Conservation (phyloP, 441 rosid genomes). For the Gossypium schwendimanii region DNA sequence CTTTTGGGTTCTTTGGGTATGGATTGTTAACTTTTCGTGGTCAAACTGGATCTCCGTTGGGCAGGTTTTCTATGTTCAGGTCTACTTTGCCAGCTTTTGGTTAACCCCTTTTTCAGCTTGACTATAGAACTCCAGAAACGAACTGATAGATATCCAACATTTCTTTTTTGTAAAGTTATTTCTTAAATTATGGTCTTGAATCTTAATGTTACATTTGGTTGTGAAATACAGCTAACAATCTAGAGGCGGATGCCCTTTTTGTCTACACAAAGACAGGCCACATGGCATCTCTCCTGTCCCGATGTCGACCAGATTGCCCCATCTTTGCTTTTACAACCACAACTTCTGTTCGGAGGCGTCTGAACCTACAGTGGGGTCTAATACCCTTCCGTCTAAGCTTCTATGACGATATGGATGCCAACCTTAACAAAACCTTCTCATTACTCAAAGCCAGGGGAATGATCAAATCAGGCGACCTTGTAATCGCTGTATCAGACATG, state of each 20-base stretch:
- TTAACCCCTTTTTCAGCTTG: not conserved
- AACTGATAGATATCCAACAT: not conserved
- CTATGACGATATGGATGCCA: slow-evolving; percentile 88
- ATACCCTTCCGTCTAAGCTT: slow-evolving; percentile 90
- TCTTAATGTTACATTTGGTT: slow-evolving; percentile 7
- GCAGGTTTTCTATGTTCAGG: not conserved
- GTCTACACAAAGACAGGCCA: slow-evolving; percentile 88
- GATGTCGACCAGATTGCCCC: slow-evolving; percentile 96
- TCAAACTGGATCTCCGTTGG: not conserved
- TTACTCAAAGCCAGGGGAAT: slow-evolving; percentile 90
- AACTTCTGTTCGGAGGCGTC: slow-evolving; percentile 67
- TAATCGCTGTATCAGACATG: slow-evolving; percentile 90
- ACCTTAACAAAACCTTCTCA: slow-evolving; percentile 84
- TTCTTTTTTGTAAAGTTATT: not conserved
- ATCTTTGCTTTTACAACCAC: slow-evolving; percentile 84
- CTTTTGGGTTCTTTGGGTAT: not conserved
- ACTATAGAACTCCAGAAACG: not conserved
- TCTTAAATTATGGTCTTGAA: not conserved
- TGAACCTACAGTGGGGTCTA: slow-evolving; percentile 96
- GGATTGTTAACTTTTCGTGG: not conserved
- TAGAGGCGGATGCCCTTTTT: slow-evolving; percentile 83
- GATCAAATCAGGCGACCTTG: slow-evolving; percentile 95
- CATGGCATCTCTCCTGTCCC: slow-evolving; percentile 88
- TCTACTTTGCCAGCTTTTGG: not conserved
- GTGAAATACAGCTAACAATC: slow-evolving; percentile 71